Evolutionary conservation across 2,329 filamentous ascomycete species (phyloP).

Genomic region (Fusarium tricinctum): DNA sequence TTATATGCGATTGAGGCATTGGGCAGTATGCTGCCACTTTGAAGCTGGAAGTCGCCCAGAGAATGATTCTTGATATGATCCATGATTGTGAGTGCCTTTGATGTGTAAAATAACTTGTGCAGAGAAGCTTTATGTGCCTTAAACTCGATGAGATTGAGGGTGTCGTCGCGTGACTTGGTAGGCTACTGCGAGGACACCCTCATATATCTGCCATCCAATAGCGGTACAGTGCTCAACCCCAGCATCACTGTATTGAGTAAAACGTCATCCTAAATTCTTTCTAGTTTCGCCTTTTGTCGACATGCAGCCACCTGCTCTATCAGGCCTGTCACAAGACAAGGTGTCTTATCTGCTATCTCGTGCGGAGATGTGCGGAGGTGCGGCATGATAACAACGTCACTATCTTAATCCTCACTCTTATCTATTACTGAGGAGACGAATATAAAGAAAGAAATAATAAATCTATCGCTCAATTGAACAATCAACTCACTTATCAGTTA

Average conservation of each 20-base stretch:
- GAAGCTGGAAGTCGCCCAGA: slow-evolving; percentile 76
- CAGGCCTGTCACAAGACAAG: slow-evolving; percentile 28
- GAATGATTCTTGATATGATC: slow-evolving; percentile 56
- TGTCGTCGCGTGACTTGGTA: too few species aligned
- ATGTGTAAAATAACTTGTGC: not conserved
- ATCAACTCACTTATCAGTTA: not conserved
- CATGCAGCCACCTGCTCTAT: slow-evolving; percentile 36
- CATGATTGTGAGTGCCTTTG: slow-evolving; percentile 18
- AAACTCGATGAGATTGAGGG: too few species aligned
- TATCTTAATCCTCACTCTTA: not conserved
- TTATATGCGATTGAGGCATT: slow-evolving; percentile 81
- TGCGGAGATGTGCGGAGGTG: slow-evolving; percentile 30
- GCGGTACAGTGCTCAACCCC: not conserved
- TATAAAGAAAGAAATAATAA: not conserved
- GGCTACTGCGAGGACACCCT: not conserved
- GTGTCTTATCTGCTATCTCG: slow-evolving; percentile 37
- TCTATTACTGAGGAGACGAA: not conserved
- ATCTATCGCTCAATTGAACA: not conserved
- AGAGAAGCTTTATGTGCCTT: not conserved
- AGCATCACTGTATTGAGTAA: not conserved
- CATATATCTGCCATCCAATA: slow-evolving; percentile 13
- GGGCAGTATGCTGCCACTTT: slow-evolving; percentile 72
- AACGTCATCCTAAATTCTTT: not conserved
- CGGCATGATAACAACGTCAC: slow-evolving; percentile 17
- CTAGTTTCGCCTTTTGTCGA: slow-evolving; percentile 36